Base-by-base conservation (phyloP, 1,139 yeast genomes). In the Trichomonascaceae sp. region DNA sequence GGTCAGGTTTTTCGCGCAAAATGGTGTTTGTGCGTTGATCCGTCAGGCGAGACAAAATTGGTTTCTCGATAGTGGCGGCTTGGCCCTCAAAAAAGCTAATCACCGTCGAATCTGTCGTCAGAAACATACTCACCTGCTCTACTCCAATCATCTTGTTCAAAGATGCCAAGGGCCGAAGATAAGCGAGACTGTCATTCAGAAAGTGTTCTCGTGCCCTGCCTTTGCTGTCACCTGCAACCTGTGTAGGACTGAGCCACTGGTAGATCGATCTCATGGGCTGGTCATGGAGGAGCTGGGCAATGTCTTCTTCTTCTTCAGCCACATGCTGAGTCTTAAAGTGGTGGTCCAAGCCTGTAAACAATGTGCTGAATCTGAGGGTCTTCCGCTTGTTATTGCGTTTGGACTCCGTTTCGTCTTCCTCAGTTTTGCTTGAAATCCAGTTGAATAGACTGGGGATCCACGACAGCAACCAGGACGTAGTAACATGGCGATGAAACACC, bases 41-140 rank as follows among this genome's bases (percentile, higher is more conserved):
- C 1, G 68, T 52, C 25, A 71, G 53, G 23, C 76, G 58, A 3
- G 65, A 52, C 16, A 69, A 50, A 13, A 71, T 59, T 1, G 76
- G 74, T 22, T 56, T 52, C 34, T 66, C 71, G 26, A 71, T 60
- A 28, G 66, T 70, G 31, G 60, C 59, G 3, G 71, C 73, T 3
- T 70, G 60, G 38, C 67, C 63, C 43, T 71, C 76, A 44, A 71
- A 70, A 42, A 71, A 67, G 0, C 75, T 62, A n/a, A 71, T 57
- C 5, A 69, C 65, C 0, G 69, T 60, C 15, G 60, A 55, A 34
- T 64, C 60, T n/a, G 56, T 45, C 4, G 66, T 56, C 16, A 70
- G 39, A 41, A 66, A 69, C 31, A 70, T 47, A 1, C 74, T 65
- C 2, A 66, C 67, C 45, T 71, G 76, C 44, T 71, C 76, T 8